Conservation (phyloP, 139 green algal species). For the Volvox africanus region DNA sequence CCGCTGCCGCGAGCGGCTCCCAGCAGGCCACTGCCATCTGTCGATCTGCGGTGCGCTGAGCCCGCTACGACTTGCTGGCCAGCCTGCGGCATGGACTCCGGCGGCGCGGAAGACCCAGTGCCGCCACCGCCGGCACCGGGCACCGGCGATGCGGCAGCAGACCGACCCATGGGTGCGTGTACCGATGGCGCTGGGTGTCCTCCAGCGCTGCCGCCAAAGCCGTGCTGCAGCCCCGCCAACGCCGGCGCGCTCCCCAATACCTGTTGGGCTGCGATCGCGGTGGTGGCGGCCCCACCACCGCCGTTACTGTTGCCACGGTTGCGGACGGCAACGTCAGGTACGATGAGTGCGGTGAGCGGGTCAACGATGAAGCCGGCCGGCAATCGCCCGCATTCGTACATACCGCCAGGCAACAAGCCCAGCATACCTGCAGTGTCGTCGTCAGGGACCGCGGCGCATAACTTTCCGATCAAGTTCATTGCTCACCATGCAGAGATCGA, state of each 20-base stretch:
- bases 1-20: background rate
- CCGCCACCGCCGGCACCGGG: background rate
- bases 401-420: slow-evolving; percentile 17
- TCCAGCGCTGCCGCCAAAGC: background rate
- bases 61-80: background rate
- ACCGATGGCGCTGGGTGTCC: background rate
- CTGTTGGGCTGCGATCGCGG: background rate
- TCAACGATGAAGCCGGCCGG: slow-evolving; percentile 14
- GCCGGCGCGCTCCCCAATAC: no score
- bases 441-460: background rate
- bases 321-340: background rate
- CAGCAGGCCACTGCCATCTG: background rate
- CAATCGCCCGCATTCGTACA: slow-evolving; percentile 41
- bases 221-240: background rate
- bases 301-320: background rate
- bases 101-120: background rate
- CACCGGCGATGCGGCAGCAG: slow-evolving; percentile 3
- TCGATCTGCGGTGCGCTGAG: background rate
- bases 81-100: background rate
- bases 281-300: no score
- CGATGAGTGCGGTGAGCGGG: background rate
- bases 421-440: slow-evolving; percentile 10
- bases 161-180: background rate
- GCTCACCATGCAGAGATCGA: no score
- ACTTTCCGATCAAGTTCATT: no score